Conservation (phyloP, 2,329 filamentous ascomycete genomes). For the Hymenoscyphus scutula region DNA sequence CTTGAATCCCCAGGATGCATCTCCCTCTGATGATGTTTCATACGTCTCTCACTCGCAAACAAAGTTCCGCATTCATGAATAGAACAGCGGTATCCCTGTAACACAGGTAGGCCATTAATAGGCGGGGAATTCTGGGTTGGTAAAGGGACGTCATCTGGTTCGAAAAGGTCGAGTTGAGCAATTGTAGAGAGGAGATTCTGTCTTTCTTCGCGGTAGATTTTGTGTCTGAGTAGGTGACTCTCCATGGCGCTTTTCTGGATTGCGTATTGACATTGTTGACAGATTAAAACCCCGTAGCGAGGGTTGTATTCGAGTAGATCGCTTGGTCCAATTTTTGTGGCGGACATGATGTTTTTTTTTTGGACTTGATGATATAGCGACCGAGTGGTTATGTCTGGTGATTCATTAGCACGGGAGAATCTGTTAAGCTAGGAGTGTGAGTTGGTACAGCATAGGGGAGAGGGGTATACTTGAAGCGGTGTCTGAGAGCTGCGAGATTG, state of each 20-base stretch:
- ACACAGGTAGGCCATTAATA: constrained; percentile 33
- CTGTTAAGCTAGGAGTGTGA: too few relatives aligned
- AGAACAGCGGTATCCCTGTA: constrained; percentile 35
- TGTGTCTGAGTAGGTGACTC: constrained; percentile 40
- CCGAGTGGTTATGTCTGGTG: too few relatives aligned
- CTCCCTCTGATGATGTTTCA: constrained; percentile 36
- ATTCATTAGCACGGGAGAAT: too few relatives aligned
- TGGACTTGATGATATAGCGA: too few relatives aligned
- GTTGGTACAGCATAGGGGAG: too few relatives aligned
- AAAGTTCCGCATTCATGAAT: constrained; percentile 33
- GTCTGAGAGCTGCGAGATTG: too few relatives aligned
- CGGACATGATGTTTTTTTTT: background rate
- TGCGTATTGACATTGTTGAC: constrained; percentile 39
- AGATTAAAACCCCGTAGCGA: constrained; percentile 36
- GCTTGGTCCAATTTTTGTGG: constrained; percentile 22
- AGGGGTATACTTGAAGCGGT: too few relatives aligned
- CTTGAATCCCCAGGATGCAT: constrained; percentile 19
- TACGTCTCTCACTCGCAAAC: constrained; percentile 38
- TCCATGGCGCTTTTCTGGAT: constrained; percentile 40
- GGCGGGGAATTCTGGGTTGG: constrained; percentile 29
- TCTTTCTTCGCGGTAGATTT: constrained; percentile 38
- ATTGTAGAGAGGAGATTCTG: constrained; percentile 31
- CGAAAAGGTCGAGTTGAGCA: constrained; percentile 31
- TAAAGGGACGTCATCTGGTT: constrained; percentile 35
- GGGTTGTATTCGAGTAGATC: constrained; percentile 29